phyloP scores from a whole-genome alignment of 345 rosid genomes.

The Sonneratia alba region DNA sequence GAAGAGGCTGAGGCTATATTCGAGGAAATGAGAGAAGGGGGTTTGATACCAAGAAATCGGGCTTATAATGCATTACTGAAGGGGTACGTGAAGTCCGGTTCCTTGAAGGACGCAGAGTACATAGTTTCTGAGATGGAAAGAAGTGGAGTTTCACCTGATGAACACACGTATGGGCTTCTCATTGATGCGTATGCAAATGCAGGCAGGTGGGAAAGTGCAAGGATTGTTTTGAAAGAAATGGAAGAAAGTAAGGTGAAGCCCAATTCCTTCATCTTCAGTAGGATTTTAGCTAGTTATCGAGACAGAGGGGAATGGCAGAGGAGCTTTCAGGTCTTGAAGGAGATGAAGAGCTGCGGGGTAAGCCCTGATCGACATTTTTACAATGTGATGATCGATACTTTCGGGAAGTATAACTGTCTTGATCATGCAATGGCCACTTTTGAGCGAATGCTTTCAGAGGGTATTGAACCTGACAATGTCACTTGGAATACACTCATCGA shows the following conservation, averaged over 20 bases:
- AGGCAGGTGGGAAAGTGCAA: conserved; percentile 93
- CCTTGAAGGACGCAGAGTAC: conserved; percentile 64
- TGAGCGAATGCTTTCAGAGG: conserved; percentile 67
- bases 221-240: conserved; percentile 90
- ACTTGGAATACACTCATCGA: conserved; percentile 97
- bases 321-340: conserved; percentile 81
- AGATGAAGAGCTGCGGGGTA: conserved; percentile 80
- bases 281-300: conserved; percentile 71
- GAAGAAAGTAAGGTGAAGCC: conserved; percentile 64
- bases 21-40: conserved; percentile 78
- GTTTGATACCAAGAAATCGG: conserved; percentile 59
- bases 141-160: conserved; percentile 74
- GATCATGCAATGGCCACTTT: conserved; percentile 84
- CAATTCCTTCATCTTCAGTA: conserved; percentile 66
- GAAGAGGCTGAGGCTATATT: conserved; percentile 89
- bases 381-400: conserved; percentile 89
- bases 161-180: conserved; percentile 65
- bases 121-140: conserved; percentile 87
- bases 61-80: conserved; percentile 83
- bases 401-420: conserved; percentile 85
- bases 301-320: conserved; percentile 89
- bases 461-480: conserved; percentile 68
- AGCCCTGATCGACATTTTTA: conserved; percentile 78
- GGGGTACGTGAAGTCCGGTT: conserved; percentile 72
- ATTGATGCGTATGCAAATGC: conserved; percentile 85